Percentiles rank a stretch among this genome's conserved stretches.
Evolutionary conservation across 2,329 filamentous ascomycete species (phyloP).

Genomic region (Chaetomiaceae sp.): DNA sequence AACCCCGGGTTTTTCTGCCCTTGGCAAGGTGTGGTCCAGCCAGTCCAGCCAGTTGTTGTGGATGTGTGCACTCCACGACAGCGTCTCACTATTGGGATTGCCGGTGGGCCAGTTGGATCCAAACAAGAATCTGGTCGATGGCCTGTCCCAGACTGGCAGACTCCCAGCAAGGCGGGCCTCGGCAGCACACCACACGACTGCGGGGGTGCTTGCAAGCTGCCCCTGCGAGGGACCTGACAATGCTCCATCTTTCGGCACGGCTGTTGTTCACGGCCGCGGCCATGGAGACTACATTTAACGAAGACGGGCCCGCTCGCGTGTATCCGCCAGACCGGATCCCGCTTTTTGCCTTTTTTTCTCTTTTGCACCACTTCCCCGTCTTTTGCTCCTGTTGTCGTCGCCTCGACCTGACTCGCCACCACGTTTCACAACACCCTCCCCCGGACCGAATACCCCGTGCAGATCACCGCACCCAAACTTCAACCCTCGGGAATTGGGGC

Average conservation of each 20-base stretch:
- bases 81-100: slow-evolving; percentile 19
- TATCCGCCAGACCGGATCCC: slow-evolving; percentile 1
- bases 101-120: slow-evolving; percentile 5
- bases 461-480: not conserved
- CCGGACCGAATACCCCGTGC: not conserved
- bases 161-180: slow-evolving; percentile 22
- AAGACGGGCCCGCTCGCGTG: slow-evolving; percentile 14
- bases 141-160: slow-evolving; percentile 21
- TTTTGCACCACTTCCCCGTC: not conserved
- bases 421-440: not conserved
- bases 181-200: slow-evolving; percentile 13
- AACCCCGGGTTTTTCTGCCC: slow-evolving; percentile 12
- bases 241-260: slow-evolving; percentile 21
- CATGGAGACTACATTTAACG: slow-evolving; percentile 18
- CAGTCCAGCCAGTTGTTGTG: not conserved
- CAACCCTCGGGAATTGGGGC: no score
- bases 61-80: slow-evolving; percentile 6
- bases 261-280: slow-evolving; percentile 21
- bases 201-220: slow-evolving; percentile 16
- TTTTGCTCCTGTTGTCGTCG: not conserved
- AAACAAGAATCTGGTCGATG: slow-evolving; percentile 6
- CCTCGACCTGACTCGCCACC: not conserved
- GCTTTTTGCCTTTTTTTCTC: not conserved
- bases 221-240: slow-evolving; percentile 19
- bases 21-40: not conserved